Conservation (phyloP, 805 yeast genomes). For the Spathaspora hagerdaliae region DNA sequence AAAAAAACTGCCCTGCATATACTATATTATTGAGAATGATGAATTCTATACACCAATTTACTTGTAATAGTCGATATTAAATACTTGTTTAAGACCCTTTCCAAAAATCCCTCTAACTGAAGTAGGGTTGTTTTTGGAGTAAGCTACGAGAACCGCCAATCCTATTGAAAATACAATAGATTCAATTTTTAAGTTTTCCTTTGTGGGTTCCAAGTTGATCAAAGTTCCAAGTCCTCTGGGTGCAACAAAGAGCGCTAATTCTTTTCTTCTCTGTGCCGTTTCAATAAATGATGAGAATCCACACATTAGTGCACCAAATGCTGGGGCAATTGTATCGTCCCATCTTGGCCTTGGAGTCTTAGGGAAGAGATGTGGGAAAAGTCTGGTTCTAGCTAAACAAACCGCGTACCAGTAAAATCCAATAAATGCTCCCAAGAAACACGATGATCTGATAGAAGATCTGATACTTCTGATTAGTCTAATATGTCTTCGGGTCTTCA, state of each 20-base stretch:
- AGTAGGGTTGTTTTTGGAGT: slow-evolving; percentile 21
- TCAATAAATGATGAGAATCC: slow-evolving; percentile 43
- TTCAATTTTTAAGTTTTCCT: slow-evolving; percentile 23
- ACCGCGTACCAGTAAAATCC: slow-evolving; percentile 45
- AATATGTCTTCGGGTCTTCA: slow-evolving; percentile 11
- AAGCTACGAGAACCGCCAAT: slow-evolving; percentile 35
- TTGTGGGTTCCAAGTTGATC: slow-evolving; percentile 22
- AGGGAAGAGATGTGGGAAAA: slow-evolving; percentile 39
- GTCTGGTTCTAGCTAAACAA: slow-evolving; percentile 37
- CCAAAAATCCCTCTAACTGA: slow-evolving; percentile 34
- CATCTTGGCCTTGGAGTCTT: slow-evolving; percentile 25
- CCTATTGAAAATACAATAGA: slow-evolving; percentile 28
- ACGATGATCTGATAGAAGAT: slow-evolving; percentile 36
- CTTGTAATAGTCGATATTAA: slow-evolving; percentile 5
- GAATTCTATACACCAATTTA: background rate
- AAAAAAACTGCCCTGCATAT: too few relatives aligned
- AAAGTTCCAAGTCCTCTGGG: slow-evolving; percentile 36
- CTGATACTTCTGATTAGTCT: slow-evolving; percentile 18
- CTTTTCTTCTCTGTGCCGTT: slow-evolving; percentile 38
- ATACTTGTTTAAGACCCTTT: slow-evolving; percentile 23
- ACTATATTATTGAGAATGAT: too few relatives aligned
- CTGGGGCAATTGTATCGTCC: slow-evolving; percentile 38
- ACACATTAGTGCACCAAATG: slow-evolving; percentile 36
- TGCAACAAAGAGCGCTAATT: slow-evolving; percentile 45
- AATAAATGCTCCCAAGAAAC: slow-evolving; percentile 41